Conservation (phyloP, 2,329 filamentous ascomycete species). For the Aspergillus sp. region DNA sequence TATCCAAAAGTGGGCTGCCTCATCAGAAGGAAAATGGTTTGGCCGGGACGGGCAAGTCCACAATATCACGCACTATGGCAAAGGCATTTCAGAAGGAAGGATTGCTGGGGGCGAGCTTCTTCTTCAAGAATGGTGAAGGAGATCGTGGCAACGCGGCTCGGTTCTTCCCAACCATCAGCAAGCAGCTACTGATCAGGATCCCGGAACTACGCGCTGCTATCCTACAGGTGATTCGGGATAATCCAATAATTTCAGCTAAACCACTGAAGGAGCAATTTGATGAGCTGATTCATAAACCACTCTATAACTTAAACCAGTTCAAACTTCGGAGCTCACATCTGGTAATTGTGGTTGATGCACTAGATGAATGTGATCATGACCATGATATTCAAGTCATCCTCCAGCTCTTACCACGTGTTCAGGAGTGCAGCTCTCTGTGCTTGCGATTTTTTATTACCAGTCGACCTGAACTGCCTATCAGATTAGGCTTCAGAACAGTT, state of each 20-base stretch:
- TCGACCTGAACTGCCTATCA: background rate
- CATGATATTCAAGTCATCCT: background rate
- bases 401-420: background rate
- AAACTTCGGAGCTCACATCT: background rate
- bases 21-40: no score
- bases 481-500: background rate
- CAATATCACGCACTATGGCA: background rate
- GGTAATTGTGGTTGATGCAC: background rate
- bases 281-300: slow-evolving; percentile 24
- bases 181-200: background rate
- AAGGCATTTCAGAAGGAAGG: background rate
- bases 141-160: background rate
- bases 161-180: background rate
- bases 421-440: background rate
- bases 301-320: slow-evolving; percentile 1
- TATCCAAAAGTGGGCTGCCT: no score
- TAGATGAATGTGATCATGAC: background rate
- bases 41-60: background rate
- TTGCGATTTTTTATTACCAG: background rate
- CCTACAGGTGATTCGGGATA: slow-evolving; percentile 21
- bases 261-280: slow-evolving; percentile 27
- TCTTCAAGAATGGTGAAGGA: slow-evolving; percentile 46
- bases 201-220: slow-evolving; percentile 29
- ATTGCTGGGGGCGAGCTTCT: slow-evolving; percentile 32
- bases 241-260: slow-evolving; percentile 23